Base-by-base conservation (phyloP, 768 basidiomycete species). In the Tylopilus felleus region DNA sequence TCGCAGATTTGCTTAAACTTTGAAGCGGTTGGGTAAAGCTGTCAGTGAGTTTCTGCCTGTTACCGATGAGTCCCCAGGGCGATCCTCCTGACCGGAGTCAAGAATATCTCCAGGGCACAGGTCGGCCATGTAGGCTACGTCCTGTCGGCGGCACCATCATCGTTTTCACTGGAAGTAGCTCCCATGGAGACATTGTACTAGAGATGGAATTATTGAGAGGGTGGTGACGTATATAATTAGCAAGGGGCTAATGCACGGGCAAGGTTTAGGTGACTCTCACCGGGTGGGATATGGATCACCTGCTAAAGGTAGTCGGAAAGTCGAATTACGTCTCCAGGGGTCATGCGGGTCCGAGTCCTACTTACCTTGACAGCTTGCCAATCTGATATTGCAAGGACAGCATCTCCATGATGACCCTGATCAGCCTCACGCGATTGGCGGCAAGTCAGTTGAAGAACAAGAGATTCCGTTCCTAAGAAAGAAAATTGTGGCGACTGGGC, bases 101-200 rank as follows among this genome's bases (percentile, higher is more conserved):
- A 38, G 36, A 38, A 9, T 38, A 9, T 38, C 38, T 19, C n/a
- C 38, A 38, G 38, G 38, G n/a, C 38, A 1, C n/a, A 38, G n/a
- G n/a, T 19, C 13, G n/a, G 8, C 4, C n/a, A 38, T 36, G 17
- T 17, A 16, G n/a, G 36, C n/a, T n/a, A 4, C 5, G 4, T 13
- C 21, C 35, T 29, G n/a, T 33, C 21, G 8, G 28, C 29, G 36
- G 35, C n/a, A 16, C 23, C 10, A 28, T 41, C 36, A 1, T 47
- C 25, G 21, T 49, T 31, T 52, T 41, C 23, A 21, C 17, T 16
- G 19, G 36, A 45, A 45, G 22, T 16, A 40, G 44, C 35, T 40
- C n/a, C 40, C 46, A 19, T 51, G 47, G 59, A 31, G 42, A 59
- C 33, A 7, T 55, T 48, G 36, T 60, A 14, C 49, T 39, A n/a